Percentiles rank a stretch among this genome's conserved stretches.
Evolutionary conservation across 1,284 basidiomycete genomes (phyloP).

Genomic region (Boletus sp.): DNA sequence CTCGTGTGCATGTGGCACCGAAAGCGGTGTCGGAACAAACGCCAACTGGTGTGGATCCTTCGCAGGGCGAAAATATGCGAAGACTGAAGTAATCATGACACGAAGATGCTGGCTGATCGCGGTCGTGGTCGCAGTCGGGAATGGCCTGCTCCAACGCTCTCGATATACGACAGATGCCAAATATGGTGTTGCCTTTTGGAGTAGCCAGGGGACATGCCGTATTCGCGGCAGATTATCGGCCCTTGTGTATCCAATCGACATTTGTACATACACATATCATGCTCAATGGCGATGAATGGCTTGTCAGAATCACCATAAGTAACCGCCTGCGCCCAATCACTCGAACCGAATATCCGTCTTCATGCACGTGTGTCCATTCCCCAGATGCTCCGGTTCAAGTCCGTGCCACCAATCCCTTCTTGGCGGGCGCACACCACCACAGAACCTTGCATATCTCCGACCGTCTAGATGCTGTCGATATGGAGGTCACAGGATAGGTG

Average conservation of each 20-base stretch:
- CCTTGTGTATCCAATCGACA: constrained; percentile 17
- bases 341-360: background rate
- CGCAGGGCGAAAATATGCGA: constrained; percentile 14
- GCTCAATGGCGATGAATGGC: constrained; percentile 4
- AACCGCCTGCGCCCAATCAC: background rate
- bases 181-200: constrained; percentile 28
- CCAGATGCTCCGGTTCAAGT: background rate
- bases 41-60: constrained; percentile 19
- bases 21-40: constrained; percentile 32
- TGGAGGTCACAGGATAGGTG: constrained; percentile 2
- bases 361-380: background rate
- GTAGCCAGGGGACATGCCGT: constrained; percentile 26
- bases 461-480: background rate
- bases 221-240: constrained; percentile 27
- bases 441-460: background rate
- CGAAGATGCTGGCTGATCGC: constrained; percentile 16
- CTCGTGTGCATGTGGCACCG: constrained; percentile 36
- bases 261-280: background rate
- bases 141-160: background rate
- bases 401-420: background rate
- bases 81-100: constrained; percentile 8
- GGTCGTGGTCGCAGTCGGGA: constrained; percentile 6
- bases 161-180: constrained; percentile 24
- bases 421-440: constrained; percentile 1
- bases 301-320: constrained; percentile 1